Conservation (phyloP, 352 stramenopile genomes). For the Phytopythium ostracodes region DNA sequence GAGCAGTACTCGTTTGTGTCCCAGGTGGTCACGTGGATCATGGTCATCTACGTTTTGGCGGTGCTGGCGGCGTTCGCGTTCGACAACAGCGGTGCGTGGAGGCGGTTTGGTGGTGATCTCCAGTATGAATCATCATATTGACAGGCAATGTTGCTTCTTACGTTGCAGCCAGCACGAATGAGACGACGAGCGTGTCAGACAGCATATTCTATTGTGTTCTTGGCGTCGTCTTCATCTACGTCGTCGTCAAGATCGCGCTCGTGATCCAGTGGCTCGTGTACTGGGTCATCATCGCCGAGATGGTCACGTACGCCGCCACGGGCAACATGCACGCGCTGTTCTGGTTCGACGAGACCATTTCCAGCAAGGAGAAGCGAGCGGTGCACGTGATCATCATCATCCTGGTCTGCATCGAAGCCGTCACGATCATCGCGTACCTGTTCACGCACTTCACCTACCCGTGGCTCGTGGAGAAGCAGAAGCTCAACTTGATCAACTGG, state of each 20-base stretch:
- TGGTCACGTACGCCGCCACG: slow-evolving; percentile 51
- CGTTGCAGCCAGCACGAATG: background rate
- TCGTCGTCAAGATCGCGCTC: slow-evolving; percentile 66
- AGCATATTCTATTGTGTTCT: slow-evolving; percentile 49
- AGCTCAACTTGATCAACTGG: slow-evolving; percentile 36
- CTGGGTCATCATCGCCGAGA: slow-evolving; percentile 65
- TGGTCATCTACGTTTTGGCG: slow-evolving; percentile 50
- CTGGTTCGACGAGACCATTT: slow-evolving; percentile 33
- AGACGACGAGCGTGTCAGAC: slow-evolving; percentile 27
- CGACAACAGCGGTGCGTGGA: slow-evolving; percentile 19
- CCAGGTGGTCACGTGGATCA: slow-evolving; percentile 46
- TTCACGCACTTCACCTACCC: slow-evolving; percentile 68
- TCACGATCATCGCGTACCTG: slow-evolving; percentile 51
- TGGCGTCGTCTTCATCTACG: slow-evolving; percentile 46
- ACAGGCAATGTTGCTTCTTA: background rate
- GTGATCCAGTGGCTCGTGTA: slow-evolving; percentile 85
- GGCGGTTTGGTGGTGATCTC: background rate
- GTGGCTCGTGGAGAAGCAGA: slow-evolving; percentile 44
- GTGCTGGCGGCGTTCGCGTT: slow-evolving; percentile 35
- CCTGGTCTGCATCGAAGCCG: slow-evolving; percentile 33
- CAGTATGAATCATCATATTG: background rate
- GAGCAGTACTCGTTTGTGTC: slow-evolving; percentile 42
- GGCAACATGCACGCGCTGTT: slow-evolving; percentile 45
- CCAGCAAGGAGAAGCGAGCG: slow-evolving; percentile 23
- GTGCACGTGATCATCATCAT: slow-evolving; percentile 24